These are phyloP conservation scores for Peniophora sp. DNA, from an alignment of 1,284 basidiomycete genomes.

Conservation along the genomic window DNA sequence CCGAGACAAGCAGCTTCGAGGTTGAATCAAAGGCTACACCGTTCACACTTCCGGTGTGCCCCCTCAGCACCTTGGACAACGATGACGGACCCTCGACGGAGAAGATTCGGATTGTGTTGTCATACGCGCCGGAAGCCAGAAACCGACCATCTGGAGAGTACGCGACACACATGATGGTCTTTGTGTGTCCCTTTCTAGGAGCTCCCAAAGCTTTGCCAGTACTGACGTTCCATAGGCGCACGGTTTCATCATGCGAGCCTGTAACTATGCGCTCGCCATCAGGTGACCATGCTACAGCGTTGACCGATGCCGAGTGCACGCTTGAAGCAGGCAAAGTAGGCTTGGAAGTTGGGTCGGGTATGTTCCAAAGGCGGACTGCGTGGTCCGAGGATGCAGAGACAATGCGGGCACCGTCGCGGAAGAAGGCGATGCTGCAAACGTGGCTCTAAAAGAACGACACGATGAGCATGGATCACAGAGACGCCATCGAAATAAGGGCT, in stretches of 20 bases:
- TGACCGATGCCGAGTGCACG: slow-evolving; percentile 1
- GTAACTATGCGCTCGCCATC: not conserved
- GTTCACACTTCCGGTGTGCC: not conserved
- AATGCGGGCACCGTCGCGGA: slow-evolving; percentile 2
- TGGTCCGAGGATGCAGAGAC: slow-evolving; percentile 8
- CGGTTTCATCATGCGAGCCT: not conserved
- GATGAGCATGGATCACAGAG: too few relatives aligned
- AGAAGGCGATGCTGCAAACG: not conserved
- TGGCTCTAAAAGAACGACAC: not conserved
- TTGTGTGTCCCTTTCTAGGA: not conserved
- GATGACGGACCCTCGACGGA: not conserved
- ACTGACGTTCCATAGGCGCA: not conserved
- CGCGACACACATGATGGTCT: not conserved
- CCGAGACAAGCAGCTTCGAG: not conserved
- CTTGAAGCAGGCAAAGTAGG: not conserved
- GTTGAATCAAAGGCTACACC: not conserved
- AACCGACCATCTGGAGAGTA: not conserved
- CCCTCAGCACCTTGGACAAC: not conserved
- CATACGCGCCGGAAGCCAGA: not conserved
- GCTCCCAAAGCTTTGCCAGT: not conserved
- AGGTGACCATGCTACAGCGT: not conserved
- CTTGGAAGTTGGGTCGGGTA: not conserved
- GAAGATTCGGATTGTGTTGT: not conserved
- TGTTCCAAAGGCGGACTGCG: slow-evolving; percentile 5
- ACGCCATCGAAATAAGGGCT: too few relatives aligned